Conservation (phyloP, 2,329 filamentous ascomycete genomes). For the Pseudogymnoascus sp. region DNA sequence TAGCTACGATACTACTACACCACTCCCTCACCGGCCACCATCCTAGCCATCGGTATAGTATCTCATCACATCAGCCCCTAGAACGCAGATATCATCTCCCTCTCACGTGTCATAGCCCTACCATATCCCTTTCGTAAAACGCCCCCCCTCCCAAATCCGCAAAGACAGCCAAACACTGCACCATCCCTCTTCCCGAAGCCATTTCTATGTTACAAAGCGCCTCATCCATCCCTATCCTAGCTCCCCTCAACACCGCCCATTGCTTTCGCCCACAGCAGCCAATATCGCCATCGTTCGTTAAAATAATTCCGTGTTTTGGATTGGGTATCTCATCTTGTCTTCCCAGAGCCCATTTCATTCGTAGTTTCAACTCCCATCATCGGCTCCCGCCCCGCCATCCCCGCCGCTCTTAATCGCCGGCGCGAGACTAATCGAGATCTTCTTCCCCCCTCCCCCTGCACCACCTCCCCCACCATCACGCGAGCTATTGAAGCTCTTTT, state of each 20-base stretch:
- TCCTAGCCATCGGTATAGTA: not conserved
- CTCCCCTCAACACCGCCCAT: not conserved
- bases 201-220: slow-evolving; percentile 1
- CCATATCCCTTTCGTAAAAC: not conserved
- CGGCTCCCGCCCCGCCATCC: slow-evolving; percentile 20
- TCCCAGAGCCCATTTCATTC: not conserved
- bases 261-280: not conserved
- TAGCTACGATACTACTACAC: slow-evolving; percentile 2
- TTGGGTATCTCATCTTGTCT: not conserved
- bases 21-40: not conserved
- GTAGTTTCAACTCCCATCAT: slow-evolving; percentile 17
- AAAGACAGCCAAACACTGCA: not conserved
- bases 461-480: slow-evolving; percentile 30
- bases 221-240: not conserved
- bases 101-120: not conserved
- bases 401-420: slow-evolving; percentile 30
- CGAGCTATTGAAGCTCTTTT: slow-evolving; percentile 35
- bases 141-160: not conserved
- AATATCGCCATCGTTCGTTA: not conserved
- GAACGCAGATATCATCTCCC: not conserved
- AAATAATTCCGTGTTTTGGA: not conserved
- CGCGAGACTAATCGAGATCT: slow-evolving; percentile 52
- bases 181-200: not conserved
- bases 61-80: not conserved
- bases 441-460: slow-evolving; percentile 31